phyloP scores from a whole-genome alignment of 2,329 filamentous ascomycete genomes.

The Cryphonectria naterciae region DNA sequence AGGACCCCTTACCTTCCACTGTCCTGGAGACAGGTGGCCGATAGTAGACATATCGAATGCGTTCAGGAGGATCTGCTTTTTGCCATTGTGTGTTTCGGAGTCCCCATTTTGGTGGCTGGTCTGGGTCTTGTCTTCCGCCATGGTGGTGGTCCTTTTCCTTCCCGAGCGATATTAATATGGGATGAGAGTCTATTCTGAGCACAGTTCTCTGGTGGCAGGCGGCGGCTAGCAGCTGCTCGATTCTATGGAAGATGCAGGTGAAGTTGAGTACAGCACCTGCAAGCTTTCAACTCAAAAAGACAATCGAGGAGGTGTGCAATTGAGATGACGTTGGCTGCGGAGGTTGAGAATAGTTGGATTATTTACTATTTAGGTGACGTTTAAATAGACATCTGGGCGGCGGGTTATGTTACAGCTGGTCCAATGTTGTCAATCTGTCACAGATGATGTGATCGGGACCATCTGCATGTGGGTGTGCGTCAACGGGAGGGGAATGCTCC shows the following conservation, averaged over 20 bases:
- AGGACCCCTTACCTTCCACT: constrained; percentile 61
- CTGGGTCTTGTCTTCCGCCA: constrained; percentile 16
- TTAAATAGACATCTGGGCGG: not conserved
- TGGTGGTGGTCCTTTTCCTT: not conserved
- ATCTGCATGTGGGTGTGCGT: not conserved
- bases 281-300: not conserved
- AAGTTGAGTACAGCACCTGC: no score
- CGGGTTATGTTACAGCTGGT: not conserved
- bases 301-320: not conserved
- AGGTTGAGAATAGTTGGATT: not conserved
- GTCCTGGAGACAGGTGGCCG: constrained; percentile 66
- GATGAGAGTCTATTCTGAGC: not conserved
- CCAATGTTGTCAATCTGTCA: constrained; percentile 18
- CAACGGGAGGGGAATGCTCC: not conserved
- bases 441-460: constrained; percentile 13
- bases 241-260: not conserved
- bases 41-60: constrained; percentile 70
- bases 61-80: constrained; percentile 64
- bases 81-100: constrained; percentile 34
- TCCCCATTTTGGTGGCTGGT: not conserved
- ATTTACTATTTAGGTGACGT: not conserved
- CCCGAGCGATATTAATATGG: not conserved
- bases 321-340: not conserved
- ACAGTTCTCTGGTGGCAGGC: not conserved
- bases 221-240: not conserved